Conservation (phyloP, 352 stramenopile species). For the Pythium coloratum region DNA sequence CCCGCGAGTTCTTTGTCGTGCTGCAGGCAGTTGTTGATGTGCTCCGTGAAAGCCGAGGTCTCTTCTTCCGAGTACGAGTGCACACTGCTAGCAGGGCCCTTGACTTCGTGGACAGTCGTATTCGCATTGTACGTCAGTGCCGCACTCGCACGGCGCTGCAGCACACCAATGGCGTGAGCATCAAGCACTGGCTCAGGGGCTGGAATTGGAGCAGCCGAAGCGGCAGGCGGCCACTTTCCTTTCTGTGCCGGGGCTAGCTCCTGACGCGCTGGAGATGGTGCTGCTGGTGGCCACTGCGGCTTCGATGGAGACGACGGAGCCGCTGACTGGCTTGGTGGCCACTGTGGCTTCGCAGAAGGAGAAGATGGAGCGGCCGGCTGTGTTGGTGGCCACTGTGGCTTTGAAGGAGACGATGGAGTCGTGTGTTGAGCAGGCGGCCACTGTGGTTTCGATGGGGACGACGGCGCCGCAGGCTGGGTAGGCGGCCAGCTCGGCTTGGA, state of each 20-base stretch:
- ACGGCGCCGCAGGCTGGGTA: conserved; percentile 19
- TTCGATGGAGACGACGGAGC: conserved; percentile 14
- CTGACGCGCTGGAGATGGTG: conserved; percentile 25
- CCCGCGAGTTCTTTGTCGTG: conserved; percentile 61
- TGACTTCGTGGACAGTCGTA: conserved; percentile 78
- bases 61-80: conserved; percentile 92
- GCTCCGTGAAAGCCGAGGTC: conserved; percentile 88
- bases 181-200: conserved; percentile 30
- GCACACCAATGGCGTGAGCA: conserved; percentile 51
- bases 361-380: conserved; percentile 4
- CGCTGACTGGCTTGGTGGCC: conserved; percentile 16
- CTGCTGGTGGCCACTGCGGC: conserved; percentile 33
- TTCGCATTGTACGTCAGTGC: conserved; percentile 59
- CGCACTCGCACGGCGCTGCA: conserved; percentile 64
- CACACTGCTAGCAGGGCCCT: conserved; percentile 66
- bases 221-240: conserved; percentile 44
- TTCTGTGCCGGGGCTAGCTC: conserved; percentile 29
- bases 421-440: conserved; percentile 36
- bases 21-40: conserved; percentile 90
- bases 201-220: conserved; percentile 20
- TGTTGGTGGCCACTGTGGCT: conserved; percentile 33
- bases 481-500: conserved; percentile 47
- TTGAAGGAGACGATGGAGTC: conserved; percentile 13
- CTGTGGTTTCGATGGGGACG: conserved; percentile 37
- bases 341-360: conserved; percentile 33